Evolutionary conservation across 2,329 filamentous ascomycete species (phyloP).

Genomic region (Pseudogymnoascus sp.): DNA sequence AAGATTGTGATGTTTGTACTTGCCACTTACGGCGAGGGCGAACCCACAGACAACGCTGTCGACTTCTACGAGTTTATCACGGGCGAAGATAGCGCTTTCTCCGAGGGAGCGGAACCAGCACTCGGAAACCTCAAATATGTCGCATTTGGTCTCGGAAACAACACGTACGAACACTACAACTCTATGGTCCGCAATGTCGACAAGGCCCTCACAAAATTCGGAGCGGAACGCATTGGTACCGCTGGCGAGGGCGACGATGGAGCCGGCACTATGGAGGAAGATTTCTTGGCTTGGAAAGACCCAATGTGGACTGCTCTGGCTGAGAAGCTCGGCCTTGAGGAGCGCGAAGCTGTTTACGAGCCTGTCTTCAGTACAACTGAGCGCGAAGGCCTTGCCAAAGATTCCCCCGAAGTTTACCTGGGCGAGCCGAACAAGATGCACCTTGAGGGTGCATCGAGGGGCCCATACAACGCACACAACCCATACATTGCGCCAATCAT

Average conservation of each 20-base stretch:
- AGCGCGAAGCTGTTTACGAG: slow-evolving; percentile 94
- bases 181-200: slow-evolving; percentile 92
- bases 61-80: slow-evolving; percentile 97
- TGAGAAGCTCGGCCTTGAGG: slow-evolving; percentile 78
- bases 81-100: slow-evolving; percentile 73
- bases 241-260: slow-evolving; percentile 96
- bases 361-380: slow-evolving; percentile 80
- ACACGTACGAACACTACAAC: slow-evolving; percentile 99
- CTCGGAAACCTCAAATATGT: slow-evolving; percentile 85
- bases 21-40: slow-evolving; percentile 95
- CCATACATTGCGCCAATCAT: slow-evolving; percentile 91
- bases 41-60: slow-evolving; percentile 96
- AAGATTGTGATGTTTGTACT: slow-evolving; percentile 93
- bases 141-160: slow-evolving; percentile 93
- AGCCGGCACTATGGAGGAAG: slow-evolving; percentile 98
- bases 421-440: slow-evolving; percentile 97
- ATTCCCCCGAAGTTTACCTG: slow-evolving; percentile 78
- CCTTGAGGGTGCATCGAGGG: slow-evolving; percentile 73
- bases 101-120: slow-evolving; percentile 63
- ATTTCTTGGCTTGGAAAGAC: slow-evolving; percentile 98
- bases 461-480: slow-evolving; percentile 93
- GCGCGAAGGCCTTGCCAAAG: slow-evolving; percentile 62
- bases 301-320: slow-evolving; percentile 91
- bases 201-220: slow-evolving; percentile 71
- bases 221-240: slow-evolving; percentile 74